These are phyloP conservation scores for Ophioceras dolichostomum DNA, from an alignment of 2,329 filamentous ascomycete genomes.

Conservation along the genomic window DNA sequence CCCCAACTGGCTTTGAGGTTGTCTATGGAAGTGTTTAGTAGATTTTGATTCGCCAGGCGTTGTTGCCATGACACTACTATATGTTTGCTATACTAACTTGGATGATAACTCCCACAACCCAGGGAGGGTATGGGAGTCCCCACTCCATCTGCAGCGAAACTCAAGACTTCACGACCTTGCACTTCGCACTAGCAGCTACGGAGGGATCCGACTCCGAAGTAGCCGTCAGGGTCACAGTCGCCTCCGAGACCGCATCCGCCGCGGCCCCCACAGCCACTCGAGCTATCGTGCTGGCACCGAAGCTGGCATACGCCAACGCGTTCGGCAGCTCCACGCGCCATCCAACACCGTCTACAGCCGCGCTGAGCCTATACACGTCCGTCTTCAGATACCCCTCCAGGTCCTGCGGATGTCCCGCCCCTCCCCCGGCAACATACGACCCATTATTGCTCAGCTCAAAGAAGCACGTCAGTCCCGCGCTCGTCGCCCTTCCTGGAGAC, in stretches of 20 bases:
- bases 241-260: constrained; percentile 17
- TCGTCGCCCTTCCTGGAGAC: constrained; percentile 9
- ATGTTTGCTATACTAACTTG: no score
- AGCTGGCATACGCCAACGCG: constrained; percentile 24
- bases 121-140: no score
- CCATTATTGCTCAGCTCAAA: constrained; percentile 36
- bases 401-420: constrained; percentile 17
- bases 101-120: no score
- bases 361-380: constrained; percentile 34
- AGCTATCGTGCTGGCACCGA: constrained; percentile 23
- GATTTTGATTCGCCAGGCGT: no score
- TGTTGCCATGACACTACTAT: no score
- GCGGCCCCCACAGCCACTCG: constrained; percentile 27
- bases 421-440: constrained; percentile 12
- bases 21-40: no score
- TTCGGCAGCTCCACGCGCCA: constrained; percentile 32
- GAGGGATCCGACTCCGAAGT: constrained; percentile 29
- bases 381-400: constrained; percentile 24
- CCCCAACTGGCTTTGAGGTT: no score
- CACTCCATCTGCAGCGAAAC: no score
- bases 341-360: constrained; percentile 27
- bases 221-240: constrained; percentile 27
- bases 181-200: constrained; percentile 16
- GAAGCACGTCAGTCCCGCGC: constrained; percentile 26
- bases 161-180: constrained; percentile 16